phyloP scores from a whole-genome alignment of 169 alveolate genomes.

The Amoebophrya sp. region DNA sequence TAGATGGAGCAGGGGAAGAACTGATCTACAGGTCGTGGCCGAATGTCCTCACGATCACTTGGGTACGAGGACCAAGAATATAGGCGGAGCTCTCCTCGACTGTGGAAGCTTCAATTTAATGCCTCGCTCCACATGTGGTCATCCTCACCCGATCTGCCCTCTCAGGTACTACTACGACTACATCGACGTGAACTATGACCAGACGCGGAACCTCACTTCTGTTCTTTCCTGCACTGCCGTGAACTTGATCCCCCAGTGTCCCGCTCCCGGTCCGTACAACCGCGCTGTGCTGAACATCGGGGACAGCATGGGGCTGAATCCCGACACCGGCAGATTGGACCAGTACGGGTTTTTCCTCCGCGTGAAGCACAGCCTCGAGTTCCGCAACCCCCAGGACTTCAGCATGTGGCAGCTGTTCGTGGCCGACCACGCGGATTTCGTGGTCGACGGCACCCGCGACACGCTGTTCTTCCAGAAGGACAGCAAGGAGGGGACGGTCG shows the following conservation, averaged over 20 bases:
- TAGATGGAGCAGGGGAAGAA: no score
- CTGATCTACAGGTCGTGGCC: no score
- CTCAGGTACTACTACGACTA: conserved; percentile 3
- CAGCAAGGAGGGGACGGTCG: background rate
- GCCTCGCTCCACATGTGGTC: no score
- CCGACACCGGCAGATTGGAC: background rate
- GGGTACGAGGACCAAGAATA: no score
- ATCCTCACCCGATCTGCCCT: no score
- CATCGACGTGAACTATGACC: background rate
- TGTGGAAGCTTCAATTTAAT: no score
- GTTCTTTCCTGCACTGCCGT: background rate
- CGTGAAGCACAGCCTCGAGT: background rate
- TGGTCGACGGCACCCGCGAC: background rate
- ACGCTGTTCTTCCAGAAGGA: background rate
- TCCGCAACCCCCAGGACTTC: background rate
- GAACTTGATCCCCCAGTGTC: background rate
- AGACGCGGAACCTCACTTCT: background rate
- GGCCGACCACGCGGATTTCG: background rate
- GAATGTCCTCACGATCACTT: no score
- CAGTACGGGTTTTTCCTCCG: background rate
- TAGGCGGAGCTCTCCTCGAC: no score
- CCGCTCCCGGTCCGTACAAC: background rate
- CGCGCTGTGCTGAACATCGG: background rate
- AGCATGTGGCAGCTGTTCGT: background rate
- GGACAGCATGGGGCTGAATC: background rate